These are phyloP conservation scores for Coniferiporia weirii DNA, from an alignment of 1,284 basidiomycete genomes.

Conservation along the genomic window DNA sequence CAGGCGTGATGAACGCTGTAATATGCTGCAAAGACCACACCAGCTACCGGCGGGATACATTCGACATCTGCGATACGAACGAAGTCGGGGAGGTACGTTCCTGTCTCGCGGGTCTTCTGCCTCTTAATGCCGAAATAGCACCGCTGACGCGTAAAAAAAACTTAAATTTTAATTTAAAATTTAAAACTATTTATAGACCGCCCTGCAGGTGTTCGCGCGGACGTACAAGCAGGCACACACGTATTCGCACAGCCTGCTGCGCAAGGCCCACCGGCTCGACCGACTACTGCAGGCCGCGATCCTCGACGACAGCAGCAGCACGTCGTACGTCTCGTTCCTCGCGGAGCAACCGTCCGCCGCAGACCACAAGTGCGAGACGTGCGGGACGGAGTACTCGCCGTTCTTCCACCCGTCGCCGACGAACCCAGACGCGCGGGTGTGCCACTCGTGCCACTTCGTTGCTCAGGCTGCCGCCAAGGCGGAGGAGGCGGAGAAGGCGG, in stretches of 20 bases:
- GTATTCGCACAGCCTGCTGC: conserved; percentile 75
- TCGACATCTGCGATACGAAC: conserved; percentile 81
- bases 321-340: conserved; percentile 10
- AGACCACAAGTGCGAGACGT: conserved; percentile 27
- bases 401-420: conserved; percentile 31
- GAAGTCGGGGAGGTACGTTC: conserved; percentile 67
- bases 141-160: not conserved
- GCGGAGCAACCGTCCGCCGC: conserved; percentile 18
- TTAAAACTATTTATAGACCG: conserved; percentile 47
- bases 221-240: conserved; percentile 77
- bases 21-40: conserved; percentile 83
- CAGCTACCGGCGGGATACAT: conserved; percentile 57
- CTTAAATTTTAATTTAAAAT: not conserved
- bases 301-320: conserved; percentile 6
- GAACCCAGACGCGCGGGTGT: conserved; percentile 36
- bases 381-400: conserved; percentile 35
- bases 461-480: conserved; percentile 13
- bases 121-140: not conserved
- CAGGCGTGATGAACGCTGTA: conserved; percentile 77
- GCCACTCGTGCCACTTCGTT: conserved; percentile 52
- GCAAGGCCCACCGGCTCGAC: conserved; percentile 82
- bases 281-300: conserved; percentile 39
- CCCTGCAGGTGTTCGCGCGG: conserved; percentile 79
- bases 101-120: conserved; percentile 1
- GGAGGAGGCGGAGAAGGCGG: conserved; percentile 22